A percentile compares a stretch with the other conserved stretches of the same genome.
phyloP scores from a whole-genome alignment of 768 basidiomycete genomes.

The Auriculariales sp. region DNA sequence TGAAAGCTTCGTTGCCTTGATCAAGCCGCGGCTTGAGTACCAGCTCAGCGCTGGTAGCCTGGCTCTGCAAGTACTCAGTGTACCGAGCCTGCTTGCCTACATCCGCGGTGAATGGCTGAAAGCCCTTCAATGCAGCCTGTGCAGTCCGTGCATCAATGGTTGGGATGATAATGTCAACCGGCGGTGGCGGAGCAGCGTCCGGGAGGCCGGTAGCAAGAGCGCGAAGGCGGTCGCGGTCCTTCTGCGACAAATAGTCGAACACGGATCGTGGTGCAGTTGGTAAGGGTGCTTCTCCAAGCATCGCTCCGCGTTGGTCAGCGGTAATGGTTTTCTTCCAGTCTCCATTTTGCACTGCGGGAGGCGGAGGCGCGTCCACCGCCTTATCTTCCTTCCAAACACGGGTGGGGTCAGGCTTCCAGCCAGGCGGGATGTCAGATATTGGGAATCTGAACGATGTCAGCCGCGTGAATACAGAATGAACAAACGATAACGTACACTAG shows the following conservation, averaged over 20 bases:
- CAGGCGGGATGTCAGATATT: constrained; percentile 64
- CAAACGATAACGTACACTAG: constrained; percentile 35
- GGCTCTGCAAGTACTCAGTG: constrained; percentile 54
- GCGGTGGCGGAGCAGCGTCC: constrained; percentile 12
- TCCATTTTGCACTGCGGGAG: constrained; percentile 12
- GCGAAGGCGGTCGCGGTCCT: constrained; percentile 76
- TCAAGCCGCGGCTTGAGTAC: constrained; percentile 34
- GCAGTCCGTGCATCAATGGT: constrained; percentile 65
- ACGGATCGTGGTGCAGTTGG: constrained; percentile 63
- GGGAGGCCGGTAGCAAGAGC: constrained; percentile 28
- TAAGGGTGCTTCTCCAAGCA: constrained; percentile 71
- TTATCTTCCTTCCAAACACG: constrained; percentile 47
- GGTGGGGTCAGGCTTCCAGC: constrained; percentile 75
- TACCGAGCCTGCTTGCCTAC: constrained; percentile 77
- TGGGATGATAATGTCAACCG: constrained; percentile 35
- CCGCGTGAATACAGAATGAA: constrained; percentile 11
- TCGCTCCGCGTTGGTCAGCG: constrained; percentile 68
- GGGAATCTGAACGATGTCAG: constrained; percentile 46
- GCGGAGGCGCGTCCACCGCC: constrained; percentile 12
- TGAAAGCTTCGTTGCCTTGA: constrained; percentile 54
- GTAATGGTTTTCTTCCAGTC: constrained; percentile 48
- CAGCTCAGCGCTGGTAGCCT: constrained; percentile 23
- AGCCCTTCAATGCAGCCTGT: constrained; percentile 74
- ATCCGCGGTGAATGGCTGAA: constrained; percentile 73
- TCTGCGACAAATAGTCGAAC: constrained; percentile 88